phyloP scores from a whole-genome alignment of 2,329 filamentous ascomycete species.

The Torrubiella hemipterigena region DNA sequence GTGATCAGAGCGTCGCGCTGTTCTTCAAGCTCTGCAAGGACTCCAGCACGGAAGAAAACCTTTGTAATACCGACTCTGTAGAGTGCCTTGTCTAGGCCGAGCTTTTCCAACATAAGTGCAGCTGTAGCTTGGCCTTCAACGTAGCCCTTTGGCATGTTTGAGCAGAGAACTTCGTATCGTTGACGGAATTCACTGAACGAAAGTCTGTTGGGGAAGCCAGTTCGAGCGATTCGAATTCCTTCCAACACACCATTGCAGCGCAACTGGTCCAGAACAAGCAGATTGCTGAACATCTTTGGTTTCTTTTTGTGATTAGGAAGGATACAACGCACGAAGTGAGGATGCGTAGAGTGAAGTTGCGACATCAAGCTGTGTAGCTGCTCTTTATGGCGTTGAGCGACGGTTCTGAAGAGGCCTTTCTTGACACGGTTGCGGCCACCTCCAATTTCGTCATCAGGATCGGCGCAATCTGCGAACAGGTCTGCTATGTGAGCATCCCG shows the following conservation, averaged over 20 bases:
- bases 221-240: slow-evolving; percentile 91
- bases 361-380: slow-evolving; percentile 94
- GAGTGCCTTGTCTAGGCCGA: slow-evolving; percentile 71
- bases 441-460: slow-evolving; percentile 60
- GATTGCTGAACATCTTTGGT: slow-evolving; percentile 82
- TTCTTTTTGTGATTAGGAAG: slow-evolving; percentile 96
- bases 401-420: slow-evolving; percentile 92
- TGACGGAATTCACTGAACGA: slow-evolving; percentile 90
- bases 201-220: slow-evolving; percentile 89
- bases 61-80: slow-evolving; percentile 94
- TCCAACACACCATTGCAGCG: slow-evolving; percentile 98
- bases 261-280: slow-evolving; percentile 93
- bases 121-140: slow-evolving; percentile 81
- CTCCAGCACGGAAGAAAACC: slow-evolving; percentile 94
- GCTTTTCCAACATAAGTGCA: slow-evolving; percentile 76
- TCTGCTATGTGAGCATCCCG: slow-evolving; percentile 71
- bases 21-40: slow-evolving; percentile 93
- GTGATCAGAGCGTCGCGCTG: slow-evolving; percentile 85
- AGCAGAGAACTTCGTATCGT: slow-evolving; percentile 88
- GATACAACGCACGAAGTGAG: slow-evolving; percentile 96
- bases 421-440: slow-evolving; percentile 73
- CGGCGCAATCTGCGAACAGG: slow-evolving; percentile 81
- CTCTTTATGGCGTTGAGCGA: slow-evolving; percentile 94
- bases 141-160: slow-evolving; percentile 78
- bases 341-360: slow-evolving; percentile 89